Evolutionary conservation across 2,329 filamentous ascomycete genomes (phyloP).

Genomic region (Aureobasidium pullulans): DNA sequence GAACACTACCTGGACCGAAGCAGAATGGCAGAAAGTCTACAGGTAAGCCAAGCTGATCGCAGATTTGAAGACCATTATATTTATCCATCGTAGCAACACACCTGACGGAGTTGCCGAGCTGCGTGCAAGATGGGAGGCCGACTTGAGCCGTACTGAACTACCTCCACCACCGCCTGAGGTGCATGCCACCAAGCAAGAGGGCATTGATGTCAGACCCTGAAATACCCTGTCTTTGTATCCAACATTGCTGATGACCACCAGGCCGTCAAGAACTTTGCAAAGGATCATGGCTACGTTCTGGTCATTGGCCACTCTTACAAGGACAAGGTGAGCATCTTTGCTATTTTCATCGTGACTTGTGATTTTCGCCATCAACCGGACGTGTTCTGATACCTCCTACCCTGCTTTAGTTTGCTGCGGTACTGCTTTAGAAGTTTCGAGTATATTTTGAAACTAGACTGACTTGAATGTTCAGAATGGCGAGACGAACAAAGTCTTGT

Average conservation of each 20-base stretch:
- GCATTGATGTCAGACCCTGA: conserved; percentile 11
- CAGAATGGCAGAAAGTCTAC: conserved; percentile 13
- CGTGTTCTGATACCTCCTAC: not conserved
- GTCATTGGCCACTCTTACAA: conserved; percentile 20
- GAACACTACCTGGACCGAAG: conserved; percentile 10
- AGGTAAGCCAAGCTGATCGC: not conserved
- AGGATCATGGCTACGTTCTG: conserved; percentile 18
- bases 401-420: conserved; percentile 7
- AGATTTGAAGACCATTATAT: not conserved
- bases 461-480: conserved; percentile 8
- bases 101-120: conserved; percentile 17
- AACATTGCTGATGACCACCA: not conserved
- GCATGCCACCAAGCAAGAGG: conserved; percentile 16
- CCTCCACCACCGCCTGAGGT: conserved; percentile 18
- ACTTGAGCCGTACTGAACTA: conserved; percentile 15
- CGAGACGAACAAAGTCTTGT: conserved; percentile 16
- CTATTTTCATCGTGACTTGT: not conserved
- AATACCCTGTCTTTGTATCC: not conserved
- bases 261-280: conserved; percentile 17
- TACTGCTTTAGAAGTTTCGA: not conserved
- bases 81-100: conserved; percentile 10
- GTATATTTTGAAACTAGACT: not conserved
- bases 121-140: conserved; percentile 17
- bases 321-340: conserved; percentile 13
- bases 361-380: not conserved